A percentile compares a stretch with the other conserved stretches of the same genome.
Evolutionary conservation across 257 asterid species (phyloP).

Genomic region (Nicotiana tomentosiformis): DNA sequence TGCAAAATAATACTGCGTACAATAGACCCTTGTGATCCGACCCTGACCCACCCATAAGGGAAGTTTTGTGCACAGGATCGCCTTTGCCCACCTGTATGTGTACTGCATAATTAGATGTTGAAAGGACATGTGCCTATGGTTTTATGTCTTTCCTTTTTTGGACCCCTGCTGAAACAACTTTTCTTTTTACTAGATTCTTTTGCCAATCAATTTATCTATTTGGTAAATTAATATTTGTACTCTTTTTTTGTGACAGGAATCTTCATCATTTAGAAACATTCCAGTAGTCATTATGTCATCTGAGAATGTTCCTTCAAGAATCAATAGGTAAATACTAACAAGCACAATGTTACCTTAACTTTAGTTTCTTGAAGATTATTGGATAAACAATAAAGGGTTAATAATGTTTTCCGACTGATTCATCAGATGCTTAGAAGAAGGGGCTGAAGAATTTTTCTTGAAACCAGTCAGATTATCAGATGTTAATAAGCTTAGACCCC

Average conservation of each 20-base stretch:
- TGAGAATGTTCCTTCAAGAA: conserved; percentile 94
- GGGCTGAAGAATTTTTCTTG: conserved; percentile 88
- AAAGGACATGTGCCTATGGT: conserved; percentile 27
- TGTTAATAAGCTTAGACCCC: conserved; percentile 78
- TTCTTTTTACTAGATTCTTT: background rate
- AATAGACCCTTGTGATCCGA: no score
- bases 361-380: background rate
- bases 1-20: no score
- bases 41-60: no score
- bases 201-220: background rate
- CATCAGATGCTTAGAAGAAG: conserved; percentile 84
- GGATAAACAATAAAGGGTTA: background rate
- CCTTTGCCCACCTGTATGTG: conserved; percentile 19
- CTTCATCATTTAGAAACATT: conserved; percentile 67
- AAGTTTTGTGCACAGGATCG: no score
- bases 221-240: background rate
- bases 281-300: conserved; percentile 99
- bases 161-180: background rate
- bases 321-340: conserved; percentile 52
- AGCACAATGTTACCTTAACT: background rate
- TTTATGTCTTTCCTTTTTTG: background rate
- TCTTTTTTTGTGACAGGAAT: conserved; percentile 52
- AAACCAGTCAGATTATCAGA: conserved; percentile 88
- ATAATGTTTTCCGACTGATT: background rate
- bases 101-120: conserved; percentile 16